Evolutionary conservation across 345 rosid species (phyloP).

Genomic region (Trapa bicornis): DNA sequence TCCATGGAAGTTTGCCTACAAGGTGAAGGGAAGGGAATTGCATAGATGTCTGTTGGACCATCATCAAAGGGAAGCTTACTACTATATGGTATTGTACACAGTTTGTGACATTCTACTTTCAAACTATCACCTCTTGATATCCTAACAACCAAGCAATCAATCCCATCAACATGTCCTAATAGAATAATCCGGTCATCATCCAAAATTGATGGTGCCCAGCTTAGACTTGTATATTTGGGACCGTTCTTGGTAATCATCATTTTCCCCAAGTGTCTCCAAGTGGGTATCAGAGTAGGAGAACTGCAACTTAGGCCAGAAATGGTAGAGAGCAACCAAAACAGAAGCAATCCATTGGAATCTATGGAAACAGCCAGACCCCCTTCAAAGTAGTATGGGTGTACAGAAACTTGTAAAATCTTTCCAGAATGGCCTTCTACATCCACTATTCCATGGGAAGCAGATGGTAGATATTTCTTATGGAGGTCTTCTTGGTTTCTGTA

Average conservation of each 20-base stretch:
- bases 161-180: constrained; percentile 58
- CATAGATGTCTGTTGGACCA: constrained; percentile 54
- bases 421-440: constrained; percentile 54
- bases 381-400: constrained; percentile 43
- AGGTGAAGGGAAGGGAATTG: constrained; percentile 37
- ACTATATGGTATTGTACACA: constrained; percentile 60
- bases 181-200: constrained; percentile 49
- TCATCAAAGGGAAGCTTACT: constrained; percentile 27
- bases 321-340: constrained; percentile 53
- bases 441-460: constrained; percentile 25
- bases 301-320: constrained; percentile 24
- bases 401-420: constrained; percentile 50
- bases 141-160: constrained; percentile 73
- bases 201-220: constrained; percentile 64
- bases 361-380: constrained; percentile 53
- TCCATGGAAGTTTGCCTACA: constrained; percentile 34
- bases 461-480: constrained; percentile 16
- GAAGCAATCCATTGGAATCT: constrained; percentile 63
- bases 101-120: constrained; percentile 28
- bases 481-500: constrained; percentile 22
- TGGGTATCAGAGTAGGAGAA: constrained; percentile 35
- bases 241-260: constrained; percentile 25
- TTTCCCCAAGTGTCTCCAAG: constrained; percentile 55
- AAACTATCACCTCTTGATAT: constrained; percentile 22
- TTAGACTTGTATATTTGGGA: constrained; percentile 53